Percentiles rank a stretch among this genome's conserved stretches.
These are phyloP conservation scores for Annulohypoxylon maeteangense DNA, from an alignment of 495 filamentous ascomycete species.

Conservation along the genomic window DNA sequence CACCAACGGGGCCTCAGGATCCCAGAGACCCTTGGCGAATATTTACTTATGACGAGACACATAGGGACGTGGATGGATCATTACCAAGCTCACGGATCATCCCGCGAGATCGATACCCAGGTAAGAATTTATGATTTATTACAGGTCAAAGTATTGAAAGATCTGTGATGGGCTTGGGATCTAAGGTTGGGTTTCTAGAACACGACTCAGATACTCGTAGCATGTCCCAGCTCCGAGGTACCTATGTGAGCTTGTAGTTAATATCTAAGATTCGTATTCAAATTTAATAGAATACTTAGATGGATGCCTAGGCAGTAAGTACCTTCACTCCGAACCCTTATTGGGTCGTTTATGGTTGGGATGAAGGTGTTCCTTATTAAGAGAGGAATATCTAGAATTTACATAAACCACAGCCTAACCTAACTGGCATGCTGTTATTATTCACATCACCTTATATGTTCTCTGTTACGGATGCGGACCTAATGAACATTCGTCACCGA, in stretches of 20 bases:
- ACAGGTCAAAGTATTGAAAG: conserved; percentile 2
- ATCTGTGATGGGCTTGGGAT: conserved; percentile 8
- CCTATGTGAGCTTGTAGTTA: not conserved
- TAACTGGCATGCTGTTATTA: not conserved
- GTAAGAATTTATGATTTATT: conserved; percentile 22
- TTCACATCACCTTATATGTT: not conserved
- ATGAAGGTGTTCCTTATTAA: not conserved
- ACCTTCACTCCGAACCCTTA: not conserved
- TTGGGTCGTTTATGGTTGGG: too few relatives aligned
- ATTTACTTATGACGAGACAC: not conserved
- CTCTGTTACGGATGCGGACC: not conserved
- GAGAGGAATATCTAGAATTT: not conserved
- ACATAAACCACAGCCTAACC: not conserved
- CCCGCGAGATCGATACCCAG: conserved; percentile 18
- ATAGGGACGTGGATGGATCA: conserved; percentile 12
- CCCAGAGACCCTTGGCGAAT: conserved; percentile 1
- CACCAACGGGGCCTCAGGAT: conserved; percentile 20
- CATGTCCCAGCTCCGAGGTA: not conserved
- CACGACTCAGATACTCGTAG: conserved; percentile 20
- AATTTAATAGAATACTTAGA: not conserved
- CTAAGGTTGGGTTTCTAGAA: conserved; percentile 24
- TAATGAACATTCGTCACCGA: not conserved
- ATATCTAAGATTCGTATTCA: too few relatives aligned
- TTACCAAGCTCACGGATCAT: conserved; percentile 8
- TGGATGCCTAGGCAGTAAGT: not conserved